phyloP scores from a whole-genome alignment of 805 yeast genomes.

The Blastobotrys parvus region DNA sequence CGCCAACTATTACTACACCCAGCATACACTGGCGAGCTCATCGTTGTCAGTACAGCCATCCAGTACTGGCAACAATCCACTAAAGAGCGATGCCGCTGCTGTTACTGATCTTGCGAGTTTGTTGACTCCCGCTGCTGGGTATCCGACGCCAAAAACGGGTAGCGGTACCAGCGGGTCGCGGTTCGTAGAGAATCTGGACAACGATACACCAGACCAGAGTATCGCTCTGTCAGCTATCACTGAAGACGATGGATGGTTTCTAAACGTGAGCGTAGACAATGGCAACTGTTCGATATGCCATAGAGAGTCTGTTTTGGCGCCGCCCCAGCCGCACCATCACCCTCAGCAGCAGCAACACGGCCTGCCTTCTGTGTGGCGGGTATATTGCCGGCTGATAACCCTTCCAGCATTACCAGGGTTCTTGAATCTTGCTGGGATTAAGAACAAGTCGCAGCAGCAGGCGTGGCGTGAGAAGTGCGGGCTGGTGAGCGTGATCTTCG shows the following conservation, averaged over 20 bases:
- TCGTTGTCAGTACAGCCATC: conserved; percentile 3
- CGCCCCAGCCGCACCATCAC: no score
- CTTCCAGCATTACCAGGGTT: conserved; percentile 77
- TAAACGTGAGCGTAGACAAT: not conserved
- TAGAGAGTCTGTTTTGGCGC: no score
- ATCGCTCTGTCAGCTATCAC: not conserved
- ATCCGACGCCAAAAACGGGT: no score
- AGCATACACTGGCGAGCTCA: not conserved
- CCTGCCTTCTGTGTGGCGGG: conserved; percentile 45
- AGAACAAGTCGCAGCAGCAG: conserved; percentile 58
- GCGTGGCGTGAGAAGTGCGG: conserved; percentile 81
- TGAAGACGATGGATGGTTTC: not conserved
- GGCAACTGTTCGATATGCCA: no score
- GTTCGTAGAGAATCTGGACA: not conserved
- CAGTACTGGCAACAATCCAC: conserved; percentile 4
- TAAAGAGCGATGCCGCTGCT: not conserved
- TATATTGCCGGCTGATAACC: conserved; percentile 64
- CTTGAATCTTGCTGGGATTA: conserved; percentile 54
- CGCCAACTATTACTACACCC: conserved; percentile 7
- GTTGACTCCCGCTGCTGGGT: not conserved
- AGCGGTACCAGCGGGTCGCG: not conserved
- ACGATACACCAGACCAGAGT: no score
- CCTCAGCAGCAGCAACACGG: not conserved
- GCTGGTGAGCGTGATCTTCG: conserved; percentile 12
- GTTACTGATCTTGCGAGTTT: not conserved